Conservation (phyloP, 2,329 filamentous ascomycete species). For the Alternaria sp. region DNA sequence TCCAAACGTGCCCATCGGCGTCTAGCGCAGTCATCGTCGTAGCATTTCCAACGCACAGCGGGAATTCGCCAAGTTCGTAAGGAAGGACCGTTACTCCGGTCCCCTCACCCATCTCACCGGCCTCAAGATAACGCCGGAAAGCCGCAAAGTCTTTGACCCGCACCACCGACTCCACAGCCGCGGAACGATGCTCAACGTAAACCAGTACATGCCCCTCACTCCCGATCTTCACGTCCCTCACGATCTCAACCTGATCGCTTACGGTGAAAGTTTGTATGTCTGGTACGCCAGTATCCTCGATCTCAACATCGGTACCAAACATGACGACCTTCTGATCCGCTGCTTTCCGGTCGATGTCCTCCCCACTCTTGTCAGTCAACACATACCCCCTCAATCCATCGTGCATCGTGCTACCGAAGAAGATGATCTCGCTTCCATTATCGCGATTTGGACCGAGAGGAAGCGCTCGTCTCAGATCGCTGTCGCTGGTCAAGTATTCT, state of each 20-base stretch:
- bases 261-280: conserved; percentile 3
- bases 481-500: not conserved
- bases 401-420: conserved; percentile 32
- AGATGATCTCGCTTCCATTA: not conserved
- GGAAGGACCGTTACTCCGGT: not conserved
- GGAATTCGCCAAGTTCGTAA: not conserved
- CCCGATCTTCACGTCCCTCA: conserved; percentile 15
- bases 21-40: conserved; percentile 32
- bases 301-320: conserved; percentile 18
- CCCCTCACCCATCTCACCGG: not conserved
- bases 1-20: conserved; percentile 24
- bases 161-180: not conserved
- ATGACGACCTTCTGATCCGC: conserved; percentile 9
- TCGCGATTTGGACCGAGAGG: not conserved
- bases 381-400: conserved; percentile 29
- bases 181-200: not conserved
- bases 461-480: not conserved
- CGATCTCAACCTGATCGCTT: not conserved
- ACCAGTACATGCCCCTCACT: conserved; percentile 9
- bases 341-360: not conserved
- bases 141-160: conserved; percentile 2
- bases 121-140: not conserved
- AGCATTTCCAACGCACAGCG: conserved; percentile 18
- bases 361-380: not conserved
- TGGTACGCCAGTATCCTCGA: not conserved